Base-by-base conservation (phyloP, 345 rosid species). In the Crucihimalaya himalaica region DNA sequence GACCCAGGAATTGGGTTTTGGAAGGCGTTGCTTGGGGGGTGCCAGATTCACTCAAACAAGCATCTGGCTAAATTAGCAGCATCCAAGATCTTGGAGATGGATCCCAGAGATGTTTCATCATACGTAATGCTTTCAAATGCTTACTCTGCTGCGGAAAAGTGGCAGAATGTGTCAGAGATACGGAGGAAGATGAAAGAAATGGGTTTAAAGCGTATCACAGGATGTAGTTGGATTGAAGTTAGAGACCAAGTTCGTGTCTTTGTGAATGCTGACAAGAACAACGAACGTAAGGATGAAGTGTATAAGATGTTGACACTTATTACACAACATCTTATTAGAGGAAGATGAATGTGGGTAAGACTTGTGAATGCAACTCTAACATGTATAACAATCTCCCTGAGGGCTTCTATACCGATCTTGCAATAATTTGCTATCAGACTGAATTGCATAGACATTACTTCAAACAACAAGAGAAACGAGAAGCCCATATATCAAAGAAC, bases 21-120 rank as follows among this genome's bases (percentile, higher is more conserved):
- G 95, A 90, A 90, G 62, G 93, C 96, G 55, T 75, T 88, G 67
- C 96, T 88, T 16, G 86, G 90, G 98, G 98, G 98, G 55, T 90
- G 96, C 79, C 87, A 78, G 73, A 86, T 87, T 87, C 93, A 90
- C 59, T 85, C 86, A 18, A 92, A 90, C 62, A 66, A 51, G 54
- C 79, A 73, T 72, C 34, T 88, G 70, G 86, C 85, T 15, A 84
- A 80, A 23, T 42, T 90, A 43, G 96, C 86, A 0, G 87, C 93
- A 5, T 45, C 67, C 2, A 87, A 80, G 54, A 87, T 92, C 74
- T 48, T 83, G 55, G 91, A 81, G 25, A 77, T 87, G 82, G 90
- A 88, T 72, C 95, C 96, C 0, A 82, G 48, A 52, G 96, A 92
- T 39, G 91, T 86, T 54, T 88, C 98, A 13, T 92, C 98, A 0